Conservation (phyloP, 805 yeast species). For the Metschnikowia dekortorum region DNA sequence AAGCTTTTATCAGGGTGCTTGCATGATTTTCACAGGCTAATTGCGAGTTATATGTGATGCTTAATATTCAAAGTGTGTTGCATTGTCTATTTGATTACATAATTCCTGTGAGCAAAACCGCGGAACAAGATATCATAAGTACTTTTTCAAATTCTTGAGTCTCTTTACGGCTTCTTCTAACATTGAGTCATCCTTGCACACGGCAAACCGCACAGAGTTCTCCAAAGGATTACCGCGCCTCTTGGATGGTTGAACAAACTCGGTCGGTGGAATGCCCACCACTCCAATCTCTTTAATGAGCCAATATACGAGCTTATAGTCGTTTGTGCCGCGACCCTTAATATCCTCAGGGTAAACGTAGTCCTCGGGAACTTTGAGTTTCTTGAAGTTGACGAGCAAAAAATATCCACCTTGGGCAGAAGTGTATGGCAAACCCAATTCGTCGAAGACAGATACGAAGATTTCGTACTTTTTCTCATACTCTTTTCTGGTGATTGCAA, state of each 20-base stretch:
- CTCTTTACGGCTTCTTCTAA: conserved; percentile 78
- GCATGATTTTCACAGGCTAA: background rate
- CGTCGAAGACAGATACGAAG: conserved; percentile 76
- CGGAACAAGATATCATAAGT: conserved; percentile 23
- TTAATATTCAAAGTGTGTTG: background rate
- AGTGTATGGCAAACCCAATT: conserved; percentile 84
- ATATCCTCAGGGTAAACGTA: conserved; percentile 72
- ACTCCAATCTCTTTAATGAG: conserved; percentile 88
- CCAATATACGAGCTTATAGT: conserved; percentile 90
- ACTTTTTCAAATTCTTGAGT: conserved; percentile 65
- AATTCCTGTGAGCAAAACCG: background rate
- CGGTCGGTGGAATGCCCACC: conserved; percentile 97
- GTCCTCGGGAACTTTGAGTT: conserved; percentile 71
- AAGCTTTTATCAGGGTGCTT: background rate
- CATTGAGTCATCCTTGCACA: conserved; percentile 85
- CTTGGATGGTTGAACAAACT: conserved; percentile 70
- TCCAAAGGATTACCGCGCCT: conserved; percentile 65
- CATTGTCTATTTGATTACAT: background rate
- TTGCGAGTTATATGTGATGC: background rate
- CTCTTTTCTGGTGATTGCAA: conserved; percentile 59
- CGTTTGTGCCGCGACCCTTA: conserved; percentile 60
- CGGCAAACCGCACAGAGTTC: conserved; percentile 86
- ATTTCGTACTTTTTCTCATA: conserved; percentile 71
- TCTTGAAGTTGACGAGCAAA: conserved; percentile 79
- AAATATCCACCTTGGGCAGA: conserved; percentile 92